Evolutionary conservation across 257 asterid genomes (phyloP).

Genomic region (Leonotis leonurus): DNA sequence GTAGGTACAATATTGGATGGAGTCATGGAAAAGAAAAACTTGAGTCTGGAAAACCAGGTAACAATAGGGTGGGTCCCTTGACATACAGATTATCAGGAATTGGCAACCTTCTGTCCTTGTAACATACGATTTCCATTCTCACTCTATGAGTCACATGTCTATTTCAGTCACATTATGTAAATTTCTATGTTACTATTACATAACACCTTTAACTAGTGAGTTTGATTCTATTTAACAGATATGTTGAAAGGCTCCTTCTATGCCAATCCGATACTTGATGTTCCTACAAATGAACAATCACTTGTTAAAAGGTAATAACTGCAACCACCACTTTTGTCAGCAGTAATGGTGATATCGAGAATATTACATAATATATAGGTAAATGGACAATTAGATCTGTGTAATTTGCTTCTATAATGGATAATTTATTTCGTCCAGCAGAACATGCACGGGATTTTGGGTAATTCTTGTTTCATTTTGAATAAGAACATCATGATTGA

Average conservation of each 20-base stretch:
- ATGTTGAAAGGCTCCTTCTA: conserved; percentile 81
- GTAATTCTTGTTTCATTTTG: background rate
- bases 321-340: conserved; percentile 7
- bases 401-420: background rate
- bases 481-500: background rate
- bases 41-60: conserved; percentile 90
- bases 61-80: background rate
- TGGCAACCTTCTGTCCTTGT: background rate
- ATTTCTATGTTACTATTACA: background rate
- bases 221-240: conserved; percentile 42
- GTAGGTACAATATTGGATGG: conserved; percentile 93
- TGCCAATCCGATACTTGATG: conserved; percentile 72
- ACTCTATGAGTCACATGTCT: background rate
- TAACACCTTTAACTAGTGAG: background rate
- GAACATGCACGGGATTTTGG: background rate
- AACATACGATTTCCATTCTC: background rate
- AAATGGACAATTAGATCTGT: background rate
- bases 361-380: background rate
- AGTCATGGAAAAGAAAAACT: conserved; percentile 97
- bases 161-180: background rate
- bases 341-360: background rate
- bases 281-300: conserved; percentile 56
- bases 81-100: background rate
- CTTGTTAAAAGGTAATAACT: conserved; percentile 52
- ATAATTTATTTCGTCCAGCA: background rate